Evolutionary conservation across 345 rosid species (phyloP).

Genomic region (Schrenkiella parvula): DNA sequence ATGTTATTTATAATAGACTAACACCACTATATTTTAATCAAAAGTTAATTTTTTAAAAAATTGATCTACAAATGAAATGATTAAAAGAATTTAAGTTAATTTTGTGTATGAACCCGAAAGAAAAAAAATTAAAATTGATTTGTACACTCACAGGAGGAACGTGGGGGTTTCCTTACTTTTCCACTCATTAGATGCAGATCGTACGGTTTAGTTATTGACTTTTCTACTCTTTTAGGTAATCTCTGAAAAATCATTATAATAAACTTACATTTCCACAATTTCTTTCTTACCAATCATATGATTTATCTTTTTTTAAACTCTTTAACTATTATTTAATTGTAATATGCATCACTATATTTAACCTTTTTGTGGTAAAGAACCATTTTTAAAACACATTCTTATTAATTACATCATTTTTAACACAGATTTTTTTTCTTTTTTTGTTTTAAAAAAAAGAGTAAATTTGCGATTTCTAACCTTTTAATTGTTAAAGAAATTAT

Average conservation of each 20-base stretch:
- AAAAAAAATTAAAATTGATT: neutral
- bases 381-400: neutral
- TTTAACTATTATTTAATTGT: neutral
- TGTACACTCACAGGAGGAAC: constrained; percentile 29
- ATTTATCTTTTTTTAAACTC: neutral
- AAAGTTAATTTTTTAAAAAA: neutral
- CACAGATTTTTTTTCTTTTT: too few relatives aligned
- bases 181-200: constrained; percentile 3
- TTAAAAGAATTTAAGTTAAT: neutral
- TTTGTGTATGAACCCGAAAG: constrained; percentile 17
- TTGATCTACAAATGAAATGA: constrained; percentile 9
- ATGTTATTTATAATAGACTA: constrained; percentile 30
- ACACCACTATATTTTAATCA: constrained; percentile 2
- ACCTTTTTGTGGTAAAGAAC: too few relatives aligned
- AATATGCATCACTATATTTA: too few relatives aligned
- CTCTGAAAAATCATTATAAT: neutral
- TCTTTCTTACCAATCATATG: neutral
- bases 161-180: constrained; percentile 25
- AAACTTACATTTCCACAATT: neutral
- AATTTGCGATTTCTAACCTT: neutral
- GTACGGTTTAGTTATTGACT: constrained; percentile 32
- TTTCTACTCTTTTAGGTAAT: neutral
- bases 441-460: too few relatives aligned
- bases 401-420: too few relatives aligned
- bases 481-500: neutral